Percentiles rank a stretch among this genome's conserved stretches.
Evolutionary conservation across 306 rosid genomes (phyloP).

Genomic region (Citrullus colocynthis): DNA sequence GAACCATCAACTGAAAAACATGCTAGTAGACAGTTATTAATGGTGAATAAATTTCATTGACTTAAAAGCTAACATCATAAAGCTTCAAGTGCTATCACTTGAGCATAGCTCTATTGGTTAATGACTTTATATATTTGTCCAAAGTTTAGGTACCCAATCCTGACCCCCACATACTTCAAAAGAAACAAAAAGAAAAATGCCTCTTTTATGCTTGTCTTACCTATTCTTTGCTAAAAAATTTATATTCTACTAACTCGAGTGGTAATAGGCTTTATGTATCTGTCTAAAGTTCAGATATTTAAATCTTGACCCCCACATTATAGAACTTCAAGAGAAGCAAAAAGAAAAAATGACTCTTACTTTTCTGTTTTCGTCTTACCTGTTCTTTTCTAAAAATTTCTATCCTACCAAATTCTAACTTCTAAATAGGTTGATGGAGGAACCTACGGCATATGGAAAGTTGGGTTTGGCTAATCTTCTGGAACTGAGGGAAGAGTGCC

Average conservation of each 20-base stretch:
- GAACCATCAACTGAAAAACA: background rate
- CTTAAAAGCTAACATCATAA: background rate
- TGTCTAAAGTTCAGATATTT: background rate
- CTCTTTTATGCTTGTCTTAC: no score
- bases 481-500: constrained; percentile 97
- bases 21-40: background rate
- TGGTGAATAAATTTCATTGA: background rate
- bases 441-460: constrained; percentile 95
- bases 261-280: background rate
- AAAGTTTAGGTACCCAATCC: no score
- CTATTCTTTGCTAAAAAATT: no score
- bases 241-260: background rate
- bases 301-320: background rate
- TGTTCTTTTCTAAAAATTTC: background rate
- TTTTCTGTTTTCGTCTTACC: background rate
- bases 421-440: constrained; percentile 79
- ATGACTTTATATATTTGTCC: background rate
- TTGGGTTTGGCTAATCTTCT: constrained; percentile 85
- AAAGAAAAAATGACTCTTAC: no score
- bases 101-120: background rate
- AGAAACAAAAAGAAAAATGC: no score
- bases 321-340: background rate
- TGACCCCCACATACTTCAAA: no score
- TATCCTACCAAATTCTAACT: constrained; percentile 9
- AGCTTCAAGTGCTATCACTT: background rate